Evolutionary conservation across 176 grass and related monocot genomes (phyloP).

Genomic region (Alopecurus myosuroides): DNA sequence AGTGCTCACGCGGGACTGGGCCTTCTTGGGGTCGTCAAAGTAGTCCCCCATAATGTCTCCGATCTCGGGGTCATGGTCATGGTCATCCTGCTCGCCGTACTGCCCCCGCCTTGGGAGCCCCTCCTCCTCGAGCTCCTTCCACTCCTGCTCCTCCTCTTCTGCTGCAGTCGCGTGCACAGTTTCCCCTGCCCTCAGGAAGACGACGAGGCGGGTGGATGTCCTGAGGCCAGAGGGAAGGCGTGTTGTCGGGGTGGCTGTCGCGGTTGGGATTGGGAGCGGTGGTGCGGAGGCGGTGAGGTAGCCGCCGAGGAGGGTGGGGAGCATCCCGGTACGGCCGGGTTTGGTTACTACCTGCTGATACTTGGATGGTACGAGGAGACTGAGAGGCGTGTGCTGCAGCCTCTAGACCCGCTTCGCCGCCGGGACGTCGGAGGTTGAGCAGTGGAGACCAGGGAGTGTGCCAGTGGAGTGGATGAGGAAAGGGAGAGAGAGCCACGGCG

Average conservation of each 20-base stretch:
- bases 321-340: background rate
- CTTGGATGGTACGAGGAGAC: background rate
- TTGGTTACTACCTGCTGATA: background rate
- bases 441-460: background rate
- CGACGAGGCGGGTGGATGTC: background rate
- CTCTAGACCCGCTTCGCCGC: background rate
- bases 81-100: constrained; percentile 28
- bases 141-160: constrained; percentile 17
- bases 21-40: constrained; percentile 83
- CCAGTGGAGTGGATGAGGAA: background rate
- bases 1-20: constrained; percentile 56
- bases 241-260: background rate
- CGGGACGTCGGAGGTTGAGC: background rate
- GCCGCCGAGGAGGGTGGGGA: background rate
- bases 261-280: background rate
- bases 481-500: background rate
- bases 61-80: constrained; percentile 79
- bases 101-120: constrained; percentile 11
- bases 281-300: constrained; percentile 10
- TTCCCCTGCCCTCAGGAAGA: background rate
- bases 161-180: background rate
- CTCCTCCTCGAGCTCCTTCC: constrained; percentile 4
- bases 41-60: constrained; percentile 73
- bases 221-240: background rate
- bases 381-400: background rate